phyloP scores from a whole-genome alignment of 192 early-diverging fungal species.

The Spinellus fusiger region DNA sequence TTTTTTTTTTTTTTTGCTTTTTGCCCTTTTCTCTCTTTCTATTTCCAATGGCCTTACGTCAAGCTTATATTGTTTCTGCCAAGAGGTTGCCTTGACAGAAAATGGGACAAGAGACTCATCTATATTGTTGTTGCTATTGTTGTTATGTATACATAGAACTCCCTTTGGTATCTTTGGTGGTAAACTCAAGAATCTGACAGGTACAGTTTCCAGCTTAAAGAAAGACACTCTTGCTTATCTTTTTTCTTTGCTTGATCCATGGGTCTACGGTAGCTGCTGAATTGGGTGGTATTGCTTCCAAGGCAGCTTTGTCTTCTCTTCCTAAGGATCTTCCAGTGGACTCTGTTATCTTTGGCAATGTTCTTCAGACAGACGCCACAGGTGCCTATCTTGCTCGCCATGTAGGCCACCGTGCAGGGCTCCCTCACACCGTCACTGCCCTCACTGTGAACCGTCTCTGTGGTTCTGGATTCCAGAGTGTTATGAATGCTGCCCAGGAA shows the following conservation, averaged over 20 bases:
- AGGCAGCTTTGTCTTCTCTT: constrained; percentile 75
- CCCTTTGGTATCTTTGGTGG: constrained; percentile 95
- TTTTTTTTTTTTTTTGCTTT: neutral
- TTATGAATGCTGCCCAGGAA: constrained; percentile 93
- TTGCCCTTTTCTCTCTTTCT: neutral
- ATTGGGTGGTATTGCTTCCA: constrained; percentile 88
- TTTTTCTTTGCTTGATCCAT: neutral
- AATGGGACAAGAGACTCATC: neutral
- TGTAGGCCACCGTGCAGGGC: constrained; percentile 82
- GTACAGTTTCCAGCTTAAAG: constrained; percentile 36
- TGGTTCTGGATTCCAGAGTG: constrained; percentile 92
- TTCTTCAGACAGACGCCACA: constrained; percentile 74
- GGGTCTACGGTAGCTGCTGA: constrained; percentile 48
- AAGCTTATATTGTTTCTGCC: constrained; percentile 73
- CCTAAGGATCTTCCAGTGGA: constrained; percentile 67
- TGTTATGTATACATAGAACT: constrained; percentile 29
- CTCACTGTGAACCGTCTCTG: constrained; percentile 94
- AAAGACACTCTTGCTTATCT: neutral
- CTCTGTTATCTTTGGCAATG: constrained; percentile 95
- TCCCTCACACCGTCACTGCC: constrained; percentile 81
- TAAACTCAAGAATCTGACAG: constrained; percentile 81
- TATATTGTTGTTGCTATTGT: neutral
- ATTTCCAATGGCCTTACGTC: constrained; percentile 35
- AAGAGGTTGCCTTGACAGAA: constrained; percentile 38
- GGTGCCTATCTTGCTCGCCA: constrained; percentile 92